Conservation (phyloP, 2,329 filamentous ascomycete species). For the Ceratocystiopsis brevicomis region DNA sequence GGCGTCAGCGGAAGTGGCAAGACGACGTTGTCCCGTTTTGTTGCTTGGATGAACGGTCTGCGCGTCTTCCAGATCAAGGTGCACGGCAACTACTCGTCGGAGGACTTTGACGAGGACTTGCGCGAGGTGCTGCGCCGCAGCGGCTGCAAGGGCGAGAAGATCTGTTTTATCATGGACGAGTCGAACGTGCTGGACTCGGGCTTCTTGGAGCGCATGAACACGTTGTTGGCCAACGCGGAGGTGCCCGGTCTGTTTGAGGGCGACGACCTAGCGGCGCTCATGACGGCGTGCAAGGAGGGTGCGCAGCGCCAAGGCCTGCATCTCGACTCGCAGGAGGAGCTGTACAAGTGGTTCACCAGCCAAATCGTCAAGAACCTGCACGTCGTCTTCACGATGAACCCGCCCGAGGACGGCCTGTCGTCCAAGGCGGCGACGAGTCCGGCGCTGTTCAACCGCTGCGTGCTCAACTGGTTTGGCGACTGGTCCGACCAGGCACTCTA, state of each 20-base stretch:
- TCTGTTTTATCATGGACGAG: slow-evolving; percentile 99
- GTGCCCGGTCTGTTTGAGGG: slow-evolving; percentile 96
- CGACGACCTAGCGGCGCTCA: slow-evolving; percentile 94
- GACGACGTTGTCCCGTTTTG: slow-evolving; percentile 91
- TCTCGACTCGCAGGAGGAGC: slow-evolving; percentile 90
- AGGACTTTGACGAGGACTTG: slow-evolving; percentile 96
- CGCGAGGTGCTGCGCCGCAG: slow-evolving; percentile 82
- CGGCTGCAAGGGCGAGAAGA: slow-evolving; percentile 96
- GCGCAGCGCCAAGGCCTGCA: slow-evolving; percentile 89
- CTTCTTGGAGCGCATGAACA: slow-evolving; percentile 99
- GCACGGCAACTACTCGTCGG: slow-evolving; percentile 91
- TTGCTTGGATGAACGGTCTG: slow-evolving; percentile 99
- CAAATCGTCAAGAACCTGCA: slow-evolving; percentile 98
- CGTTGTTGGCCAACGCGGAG: slow-evolving; percentile 93
- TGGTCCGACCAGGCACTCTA: slow-evolving; percentile 98
- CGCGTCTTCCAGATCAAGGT: slow-evolving; percentile 99
- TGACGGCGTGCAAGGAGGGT: slow-evolving; percentile 98
- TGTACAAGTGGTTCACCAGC: slow-evolving; percentile 99
- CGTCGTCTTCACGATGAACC: slow-evolving; percentile 99
- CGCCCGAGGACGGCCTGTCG: slow-evolving; percentile 80
- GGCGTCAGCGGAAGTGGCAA: slow-evolving; percentile 98
- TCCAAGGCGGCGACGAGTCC: slow-evolving; percentile 96
- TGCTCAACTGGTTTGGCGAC: slow-evolving; percentile 98
- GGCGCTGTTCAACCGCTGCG: slow-evolving; percentile 95
- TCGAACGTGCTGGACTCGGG: slow-evolving; percentile 95